A percentile compares a stretch with the other conserved stretches of the same genome.
phyloP scores from a whole-genome alignment of 2,329 filamentous ascomycete genomes.

The Fusarium sp. region DNA sequence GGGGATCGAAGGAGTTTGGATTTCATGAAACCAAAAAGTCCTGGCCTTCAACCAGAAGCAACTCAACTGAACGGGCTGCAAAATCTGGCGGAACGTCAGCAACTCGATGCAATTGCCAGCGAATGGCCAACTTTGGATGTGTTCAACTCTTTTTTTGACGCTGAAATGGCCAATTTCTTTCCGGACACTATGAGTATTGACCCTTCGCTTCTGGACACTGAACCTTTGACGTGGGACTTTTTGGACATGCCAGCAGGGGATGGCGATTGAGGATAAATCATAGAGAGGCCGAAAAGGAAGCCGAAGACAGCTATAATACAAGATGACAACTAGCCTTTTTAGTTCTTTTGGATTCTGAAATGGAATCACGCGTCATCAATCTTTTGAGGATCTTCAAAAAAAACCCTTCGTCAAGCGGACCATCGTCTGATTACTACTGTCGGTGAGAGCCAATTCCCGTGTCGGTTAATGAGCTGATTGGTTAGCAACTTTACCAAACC shows the following conservation, averaged over 20 bases:
- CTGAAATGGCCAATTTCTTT: slow-evolving; percentile 16
- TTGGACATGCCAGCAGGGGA: neutral
- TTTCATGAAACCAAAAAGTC: neutral
- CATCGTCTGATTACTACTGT: neutral
- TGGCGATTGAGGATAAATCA: too few species aligned
- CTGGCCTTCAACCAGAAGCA: neutral
- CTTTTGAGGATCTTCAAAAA: neutral
- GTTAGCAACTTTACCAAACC: neutral
- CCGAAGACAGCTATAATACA: neutral
- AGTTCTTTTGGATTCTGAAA: neutral
- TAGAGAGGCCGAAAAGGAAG: neutral
- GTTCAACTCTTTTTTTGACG: slow-evolving; percentile 8
- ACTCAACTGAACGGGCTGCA: neutral
- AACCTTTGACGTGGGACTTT: neutral
- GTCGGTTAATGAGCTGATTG: slow-evolving; percentile 17
- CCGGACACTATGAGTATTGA: neutral
- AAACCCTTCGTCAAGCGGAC: neutral
- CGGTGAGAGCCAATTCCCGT: neutral
- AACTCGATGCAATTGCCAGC: accelerated
- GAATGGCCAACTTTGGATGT: slow-evolving; percentile 9
- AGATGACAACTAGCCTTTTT: neutral
- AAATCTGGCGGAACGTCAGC: neutral
- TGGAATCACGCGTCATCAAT: neutral
- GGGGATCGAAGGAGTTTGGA: neutral
- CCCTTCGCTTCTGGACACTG: neutral